phyloP scores from a whole-genome alignment of 306 rosid species.

The Sindora glabra region DNA sequence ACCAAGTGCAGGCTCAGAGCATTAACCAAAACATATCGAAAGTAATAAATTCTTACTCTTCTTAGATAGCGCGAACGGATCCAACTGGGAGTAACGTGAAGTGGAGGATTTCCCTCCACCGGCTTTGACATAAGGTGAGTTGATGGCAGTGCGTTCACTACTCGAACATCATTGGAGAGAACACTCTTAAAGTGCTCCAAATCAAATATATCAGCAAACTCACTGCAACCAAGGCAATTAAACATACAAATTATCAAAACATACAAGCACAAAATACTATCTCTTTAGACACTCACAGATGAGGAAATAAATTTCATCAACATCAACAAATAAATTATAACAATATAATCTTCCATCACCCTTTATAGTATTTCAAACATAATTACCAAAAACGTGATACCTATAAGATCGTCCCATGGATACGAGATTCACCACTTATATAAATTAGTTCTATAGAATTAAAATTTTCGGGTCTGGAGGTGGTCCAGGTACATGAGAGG shows the following conservation, averaged over 20 bases:
- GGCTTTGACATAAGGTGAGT: conserved; percentile 78
- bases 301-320: neutral
- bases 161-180: conserved; percentile 63
- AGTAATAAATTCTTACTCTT: conserved; percentile 42
- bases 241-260: conserved; percentile 6
- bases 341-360: neutral
- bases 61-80: conserved; percentile 71
- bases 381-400: too few species aligned
- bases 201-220: conserved; percentile 91
- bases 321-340: neutral
- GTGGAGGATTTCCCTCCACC: conserved; percentile 77
- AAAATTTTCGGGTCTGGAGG: too few species aligned
- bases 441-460: too few species aligned
- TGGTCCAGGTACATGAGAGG: too few species aligned
- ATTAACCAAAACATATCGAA: neutral
- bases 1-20: neutral
- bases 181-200: conserved; percentile 83
- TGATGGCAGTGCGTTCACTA: conserved; percentile 87
- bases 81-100: conserved; percentile 72
- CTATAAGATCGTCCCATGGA: too few species aligned
- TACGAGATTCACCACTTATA: too few species aligned
- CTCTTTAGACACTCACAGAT: neutral
- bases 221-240: conserved; percentile 49
- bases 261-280: neutral
- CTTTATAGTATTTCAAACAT: too few species aligned